Evolutionary conservation across 768 basidiomycete genomes (phyloP).

Genomic region (Tulasnella sp.): DNA sequence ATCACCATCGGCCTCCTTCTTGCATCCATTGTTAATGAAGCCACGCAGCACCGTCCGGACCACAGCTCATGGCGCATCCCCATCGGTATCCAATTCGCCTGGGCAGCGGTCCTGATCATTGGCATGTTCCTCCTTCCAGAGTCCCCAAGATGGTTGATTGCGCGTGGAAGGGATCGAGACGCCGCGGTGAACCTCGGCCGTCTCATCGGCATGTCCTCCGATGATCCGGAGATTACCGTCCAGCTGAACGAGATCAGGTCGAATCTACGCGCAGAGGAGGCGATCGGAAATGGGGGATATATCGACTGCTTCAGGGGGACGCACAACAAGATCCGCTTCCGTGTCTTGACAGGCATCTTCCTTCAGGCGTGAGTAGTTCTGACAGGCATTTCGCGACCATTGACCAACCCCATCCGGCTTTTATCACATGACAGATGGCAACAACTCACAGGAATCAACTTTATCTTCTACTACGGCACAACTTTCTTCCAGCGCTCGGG

Average conservation of each 20-base stretch:
- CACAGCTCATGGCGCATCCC: slow-evolving; percentile 56
- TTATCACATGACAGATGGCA: slow-evolving; percentile 27
- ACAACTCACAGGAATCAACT: slow-evolving; percentile 6
- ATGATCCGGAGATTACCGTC: slow-evolving; percentile 43
- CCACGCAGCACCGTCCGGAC: slow-evolving; percentile 43
- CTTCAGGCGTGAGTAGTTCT: slow-evolving; percentile 46
- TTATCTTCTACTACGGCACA: slow-evolving; percentile 21
- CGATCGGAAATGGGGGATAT: slow-evolving; percentile 51
- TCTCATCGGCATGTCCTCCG: slow-evolving; percentile 43
- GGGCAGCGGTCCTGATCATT: slow-evolving; percentile 56
- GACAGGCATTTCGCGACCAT: too few relatives aligned
- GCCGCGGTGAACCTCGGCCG: slow-evolving; percentile 53
- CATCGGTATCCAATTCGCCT: slow-evolving; percentile 67
- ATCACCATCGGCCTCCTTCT: slow-evolving; percentile 65
- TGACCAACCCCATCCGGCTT: too few relatives aligned
- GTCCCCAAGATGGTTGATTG: slow-evolving; percentile 71
- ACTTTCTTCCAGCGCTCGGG: slow-evolving; percentile 14
- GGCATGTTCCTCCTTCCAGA: slow-evolving; percentile 71
- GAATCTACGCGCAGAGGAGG: slow-evolving; percentile 53
- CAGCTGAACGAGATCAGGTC: slow-evolving; percentile 44
- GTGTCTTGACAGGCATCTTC: slow-evolving; percentile 74
- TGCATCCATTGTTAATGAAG: slow-evolving; percentile 59
- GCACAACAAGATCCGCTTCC: slow-evolving; percentile 53
- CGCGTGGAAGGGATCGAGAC: slow-evolving; percentile 47
- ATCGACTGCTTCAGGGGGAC: slow-evolving; percentile 45